phyloP scores from a whole-genome alignment of 148 eudicot genomes.

The Vaccinium corymbosum region DNA sequence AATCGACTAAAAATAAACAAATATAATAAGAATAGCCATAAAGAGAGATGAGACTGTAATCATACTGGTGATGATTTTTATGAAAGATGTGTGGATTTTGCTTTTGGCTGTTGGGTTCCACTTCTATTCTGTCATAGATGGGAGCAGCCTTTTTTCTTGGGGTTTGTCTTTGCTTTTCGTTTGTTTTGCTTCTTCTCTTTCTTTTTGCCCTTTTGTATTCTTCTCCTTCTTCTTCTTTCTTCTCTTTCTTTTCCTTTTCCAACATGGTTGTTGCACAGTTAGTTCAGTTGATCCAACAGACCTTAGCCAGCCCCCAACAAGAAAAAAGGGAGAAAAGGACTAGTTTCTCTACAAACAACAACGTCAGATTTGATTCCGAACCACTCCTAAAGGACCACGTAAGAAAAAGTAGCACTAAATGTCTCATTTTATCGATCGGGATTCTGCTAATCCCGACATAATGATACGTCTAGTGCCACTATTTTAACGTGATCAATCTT shows the following conservation, averaged over 20 bases:
- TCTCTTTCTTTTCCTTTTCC: background rate
- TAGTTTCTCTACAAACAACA: conserved; percentile 11
- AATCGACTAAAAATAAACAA: conserved; percentile 21
- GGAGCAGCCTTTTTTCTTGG: conserved; percentile 23
- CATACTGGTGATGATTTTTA: conserved; percentile 52
- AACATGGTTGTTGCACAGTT: conserved; percentile 11
- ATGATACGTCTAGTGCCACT: background rate
- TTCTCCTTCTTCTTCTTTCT: conserved; percentile 23
- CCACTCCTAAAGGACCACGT: background rate
- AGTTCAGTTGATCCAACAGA: conserved; percentile 11
- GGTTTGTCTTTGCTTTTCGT: conserved; percentile 15
- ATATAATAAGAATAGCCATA: conserved; percentile 26
- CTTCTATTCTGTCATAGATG: conserved; percentile 34
- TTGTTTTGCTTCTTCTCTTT: conserved; percentile 1
- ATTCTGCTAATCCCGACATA: conserved; percentile 8
- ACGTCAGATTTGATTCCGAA: conserved; percentile 14
- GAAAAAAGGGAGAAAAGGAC: background rate
- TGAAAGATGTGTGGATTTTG: conserved; percentile 24
- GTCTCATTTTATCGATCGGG: background rate
- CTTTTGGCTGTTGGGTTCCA: conserved; percentile 21
- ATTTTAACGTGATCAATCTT: background rate
- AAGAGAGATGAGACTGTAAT: conserved; percentile 46
- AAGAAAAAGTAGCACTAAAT: conserved; percentile 1
- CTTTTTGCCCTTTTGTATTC: conserved; percentile 19
- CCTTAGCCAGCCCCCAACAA: conserved; percentile 20